Percentiles rank a stretch among this genome's conserved stretches.
These are phyloP conservation scores for Lactarius tabidus DNA, from an alignment of 768 basidiomycete genomes.

Conservation along the genomic window DNA sequence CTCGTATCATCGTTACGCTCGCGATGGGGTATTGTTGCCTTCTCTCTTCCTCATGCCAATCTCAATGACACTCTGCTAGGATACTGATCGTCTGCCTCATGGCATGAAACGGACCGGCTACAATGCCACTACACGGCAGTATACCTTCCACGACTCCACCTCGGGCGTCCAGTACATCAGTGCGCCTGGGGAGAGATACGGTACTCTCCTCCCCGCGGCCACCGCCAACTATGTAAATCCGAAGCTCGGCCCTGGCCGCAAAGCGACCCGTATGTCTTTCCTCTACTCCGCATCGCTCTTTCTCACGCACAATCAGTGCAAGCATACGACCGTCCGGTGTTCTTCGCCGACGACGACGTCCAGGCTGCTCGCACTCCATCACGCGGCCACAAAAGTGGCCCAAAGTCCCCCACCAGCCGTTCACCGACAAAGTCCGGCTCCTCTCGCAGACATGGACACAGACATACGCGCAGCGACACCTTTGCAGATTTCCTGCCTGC, in stretches of 20 bases:
- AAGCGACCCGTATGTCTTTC: conserved; percentile 8
- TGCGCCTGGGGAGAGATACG: conserved; percentile 19
- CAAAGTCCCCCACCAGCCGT: background rate
- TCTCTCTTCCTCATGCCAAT: background rate
- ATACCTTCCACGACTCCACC: conserved; percentile 16
- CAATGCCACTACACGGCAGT: conserved; percentile 20
- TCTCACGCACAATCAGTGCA: background rate
- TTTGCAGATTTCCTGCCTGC: conserved; percentile 21
- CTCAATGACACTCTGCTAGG: conserved; percentile 3
- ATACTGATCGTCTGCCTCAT: conserved; percentile 13
- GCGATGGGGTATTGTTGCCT: background rate
- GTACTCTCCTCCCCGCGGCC: conserved; percentile 15
- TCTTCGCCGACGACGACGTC: conserved; percentile 12
- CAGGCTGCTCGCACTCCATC: background rate
- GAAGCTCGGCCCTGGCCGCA: conserved; percentile 12
- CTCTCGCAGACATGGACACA: background rate
- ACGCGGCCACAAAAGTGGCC: background rate
- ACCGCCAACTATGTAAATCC: conserved; percentile 3
- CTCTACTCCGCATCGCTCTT: background rate
- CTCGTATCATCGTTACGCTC: conserved; percentile 6
- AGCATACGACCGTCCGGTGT: conserved; percentile 18
- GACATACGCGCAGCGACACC: conserved; percentile 1
- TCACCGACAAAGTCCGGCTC: background rate
- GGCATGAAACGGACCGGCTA: conserved; percentile 22
- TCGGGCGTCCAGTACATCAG: conserved; percentile 3